Evolutionary conservation across 345 rosid genomes (phyloP).

Genomic region (Eucalyptus cladocalyx): DNA sequence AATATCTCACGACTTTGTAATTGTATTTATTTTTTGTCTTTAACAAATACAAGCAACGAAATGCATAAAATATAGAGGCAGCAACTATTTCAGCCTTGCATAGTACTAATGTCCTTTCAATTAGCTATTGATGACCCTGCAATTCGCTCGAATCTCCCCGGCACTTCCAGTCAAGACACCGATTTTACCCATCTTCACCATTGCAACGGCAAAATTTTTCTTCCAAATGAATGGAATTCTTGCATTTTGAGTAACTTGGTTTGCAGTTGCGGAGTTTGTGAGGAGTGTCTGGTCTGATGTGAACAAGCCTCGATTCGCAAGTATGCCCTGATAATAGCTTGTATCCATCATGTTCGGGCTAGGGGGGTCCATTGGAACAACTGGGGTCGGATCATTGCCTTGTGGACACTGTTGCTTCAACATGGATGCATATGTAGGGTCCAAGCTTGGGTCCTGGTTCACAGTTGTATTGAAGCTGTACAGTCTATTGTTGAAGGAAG

Average conservation of each 20-base stretch:
- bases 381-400: background rate
- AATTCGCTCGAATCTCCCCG: slow-evolving; percentile 60
- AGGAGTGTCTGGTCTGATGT: slow-evolving; percentile 46
- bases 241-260: slow-evolving; percentile 17
- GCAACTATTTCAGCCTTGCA: background rate
- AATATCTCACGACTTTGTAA: background rate
- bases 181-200: slow-evolving; percentile 67
- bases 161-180: slow-evolving; percentile 43
- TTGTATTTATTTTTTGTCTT: background rate
- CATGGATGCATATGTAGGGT: slow-evolving; percentile 22
- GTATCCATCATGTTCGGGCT: slow-evolving; percentile 17
- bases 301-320: slow-evolving; percentile 31
- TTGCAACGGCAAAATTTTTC: slow-evolving; percentile 38
- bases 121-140: slow-evolving; percentile 31
- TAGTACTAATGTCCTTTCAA: background rate
- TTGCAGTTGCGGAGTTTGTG: slow-evolving; percentile 10
- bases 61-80: background rate
- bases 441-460: slow-evolving; percentile 33
- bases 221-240: slow-evolving; percentile 11
- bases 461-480: slow-evolving; percentile 21
- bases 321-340: slow-evolving; percentile 22
- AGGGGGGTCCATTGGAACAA: slow-evolving; percentile 28
- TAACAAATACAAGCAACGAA: background rate
- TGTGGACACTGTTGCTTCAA: slow-evolving; percentile 32
- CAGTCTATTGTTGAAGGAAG: slow-evolving; percentile 24